Percentiles rank a stretch among this genome's conserved stretches.
phyloP scores from a whole-genome alignment of 208 protist genomes.

The Leptomonas seymouri region DNA sequence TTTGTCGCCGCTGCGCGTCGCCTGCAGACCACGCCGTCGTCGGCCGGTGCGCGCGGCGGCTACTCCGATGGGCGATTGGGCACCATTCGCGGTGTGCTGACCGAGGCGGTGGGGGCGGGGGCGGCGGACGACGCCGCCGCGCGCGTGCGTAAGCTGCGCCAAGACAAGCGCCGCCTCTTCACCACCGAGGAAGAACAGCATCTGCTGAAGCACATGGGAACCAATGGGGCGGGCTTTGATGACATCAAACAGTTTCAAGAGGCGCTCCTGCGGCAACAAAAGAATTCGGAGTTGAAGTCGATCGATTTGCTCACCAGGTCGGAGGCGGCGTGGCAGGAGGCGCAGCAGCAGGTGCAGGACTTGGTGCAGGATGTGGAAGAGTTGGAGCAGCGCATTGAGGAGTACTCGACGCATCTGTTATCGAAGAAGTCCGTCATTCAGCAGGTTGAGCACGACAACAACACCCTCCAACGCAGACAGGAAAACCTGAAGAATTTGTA shows the following conservation, averaged over 20 bases:
- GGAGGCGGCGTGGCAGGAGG: slow-evolving; percentile 52
- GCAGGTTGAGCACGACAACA: slow-evolving; percentile 87
- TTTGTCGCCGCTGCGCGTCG: slow-evolving; percentile 72
- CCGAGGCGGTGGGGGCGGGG: slow-evolving; percentile 58
- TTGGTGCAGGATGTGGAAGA: slow-evolving; percentile 75
- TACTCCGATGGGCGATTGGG: slow-evolving; percentile 25
- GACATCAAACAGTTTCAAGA: slow-evolving; percentile 77
- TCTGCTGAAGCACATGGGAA: slow-evolving; percentile 64
- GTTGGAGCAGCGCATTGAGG: slow-evolving; percentile 75
- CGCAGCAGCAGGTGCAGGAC: slow-evolving; percentile 56
- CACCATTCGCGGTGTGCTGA: slow-evolving; percentile 62
- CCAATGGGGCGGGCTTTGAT: slow-evolving; percentile 56
- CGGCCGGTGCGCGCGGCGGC: slow-evolving; percentile 7
- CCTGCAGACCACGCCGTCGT: slow-evolving; percentile 37
- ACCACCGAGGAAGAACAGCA: slow-evolving; percentile 75
- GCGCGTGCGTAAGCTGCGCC: slow-evolving; percentile 70
- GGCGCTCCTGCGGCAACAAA: slow-evolving; percentile 66
- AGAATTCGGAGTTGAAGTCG: slow-evolving; percentile 73
- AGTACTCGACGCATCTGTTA: slow-evolving; percentile 75
- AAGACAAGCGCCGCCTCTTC: slow-evolving; percentile 66
- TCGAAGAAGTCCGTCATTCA: slow-evolving; percentile 80
- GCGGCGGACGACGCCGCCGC: slow-evolving; percentile 73
- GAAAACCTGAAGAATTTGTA: slow-evolving; percentile 74
- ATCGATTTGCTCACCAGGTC: slow-evolving; percentile 64
- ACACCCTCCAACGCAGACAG: slow-evolving; percentile 79